phyloP scores from a whole-genome alignment of 2,329 filamentous ascomycete species.

The Aspergillus uvarum region DNA sequence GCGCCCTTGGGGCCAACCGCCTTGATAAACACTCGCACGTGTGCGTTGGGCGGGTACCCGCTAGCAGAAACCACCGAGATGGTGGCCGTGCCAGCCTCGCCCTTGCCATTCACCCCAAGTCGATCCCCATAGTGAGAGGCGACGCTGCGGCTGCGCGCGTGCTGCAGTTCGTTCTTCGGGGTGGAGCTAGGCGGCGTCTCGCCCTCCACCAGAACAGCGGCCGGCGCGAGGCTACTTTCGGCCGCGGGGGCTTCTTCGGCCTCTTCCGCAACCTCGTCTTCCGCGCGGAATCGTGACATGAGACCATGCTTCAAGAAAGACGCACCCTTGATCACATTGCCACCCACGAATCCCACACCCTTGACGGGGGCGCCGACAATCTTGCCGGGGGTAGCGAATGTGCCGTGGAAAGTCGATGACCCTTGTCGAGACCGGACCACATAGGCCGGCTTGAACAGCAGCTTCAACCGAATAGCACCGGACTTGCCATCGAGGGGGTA shows the following conservation, averaged over 20 bases:
- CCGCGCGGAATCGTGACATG: slow-evolving; percentile 55
- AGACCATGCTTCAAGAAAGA: slow-evolving; percentile 87
- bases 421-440: slow-evolving; percentile 83
- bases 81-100: slow-evolving; percentile 70
- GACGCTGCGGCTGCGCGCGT: slow-evolving; percentile 50
- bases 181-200: slow-evolving; percentile 20
- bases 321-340: slow-evolving; percentile 82
- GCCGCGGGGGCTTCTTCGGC: slow-evolving; percentile 18
- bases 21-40: slow-evolving; percentile 74
- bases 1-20: slow-evolving; percentile 64
- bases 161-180: slow-evolving; percentile 35
- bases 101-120: slow-evolving; percentile 54
- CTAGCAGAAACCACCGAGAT: slow-evolving; percentile 78
- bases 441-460: slow-evolving; percentile 92
- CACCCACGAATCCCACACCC: slow-evolving; percentile 76
- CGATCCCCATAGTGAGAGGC: slow-evolving; percentile 51
- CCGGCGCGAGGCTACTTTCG: slow-evolving; percentile 14
- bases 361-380: slow-evolving; percentile 96
- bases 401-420: slow-evolving; percentile 88
- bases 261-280: slow-evolving; percentile 29
- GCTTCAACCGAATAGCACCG: slow-evolving; percentile 74
- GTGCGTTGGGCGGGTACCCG: slow-evolving; percentile 72
- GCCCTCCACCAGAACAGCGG: slow-evolving; percentile 33
- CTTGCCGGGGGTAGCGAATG: slow-evolving; percentile 81
- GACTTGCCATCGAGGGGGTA: slow-evolving; percentile 85